Conservation (phyloP, 371 early-diverging fungal genomes). For the Mucor velutinosus region DNA sequence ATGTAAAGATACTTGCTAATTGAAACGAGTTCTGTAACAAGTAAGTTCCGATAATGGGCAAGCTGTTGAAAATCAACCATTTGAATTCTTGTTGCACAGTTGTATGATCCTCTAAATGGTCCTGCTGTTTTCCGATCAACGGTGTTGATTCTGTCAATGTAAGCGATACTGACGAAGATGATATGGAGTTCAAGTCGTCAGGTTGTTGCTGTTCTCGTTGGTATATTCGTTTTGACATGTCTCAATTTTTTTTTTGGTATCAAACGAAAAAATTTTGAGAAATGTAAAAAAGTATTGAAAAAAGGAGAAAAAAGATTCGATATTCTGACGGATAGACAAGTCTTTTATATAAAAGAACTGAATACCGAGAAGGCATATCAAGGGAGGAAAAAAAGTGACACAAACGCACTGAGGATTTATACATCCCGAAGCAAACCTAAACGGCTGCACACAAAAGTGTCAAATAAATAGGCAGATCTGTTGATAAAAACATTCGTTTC, state of each 20-base stretch:
- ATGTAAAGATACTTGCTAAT: conserved; percentile 61
- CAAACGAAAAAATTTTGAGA: not conserved
- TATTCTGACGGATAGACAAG: not conserved
- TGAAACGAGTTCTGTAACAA: conserved; percentile 66
- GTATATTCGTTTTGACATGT: conserved; percentile 12
- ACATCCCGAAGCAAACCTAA: not conserved
- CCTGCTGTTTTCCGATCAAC: conserved; percentile 1
- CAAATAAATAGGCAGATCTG: not conserved
- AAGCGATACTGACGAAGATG: conserved; percentile 4
- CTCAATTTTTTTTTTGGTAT: not conserved
- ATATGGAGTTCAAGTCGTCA: not conserved
- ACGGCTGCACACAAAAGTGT: not conserved
- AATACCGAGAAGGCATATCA: not conserved
- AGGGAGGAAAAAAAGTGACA: not conserved
- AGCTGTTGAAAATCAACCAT: conserved; percentile 53
- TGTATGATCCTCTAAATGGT: conserved; percentile 10
- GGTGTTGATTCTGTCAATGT: conserved; percentile 23
- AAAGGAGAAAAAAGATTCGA: not conserved
- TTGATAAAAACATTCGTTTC: not conserved
- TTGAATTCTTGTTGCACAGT: conserved; percentile 29
- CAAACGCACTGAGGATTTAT: conserved; percentile 3
- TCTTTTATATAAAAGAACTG: not conserved
- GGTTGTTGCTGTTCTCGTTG: not conserved
- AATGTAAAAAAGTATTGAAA: not conserved
- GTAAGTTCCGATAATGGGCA: conserved; percentile 68